Evolutionary conservation across 1,284 basidiomycete genomes (phyloP).

Genomic region (Ustilago vetiveriae): DNA sequence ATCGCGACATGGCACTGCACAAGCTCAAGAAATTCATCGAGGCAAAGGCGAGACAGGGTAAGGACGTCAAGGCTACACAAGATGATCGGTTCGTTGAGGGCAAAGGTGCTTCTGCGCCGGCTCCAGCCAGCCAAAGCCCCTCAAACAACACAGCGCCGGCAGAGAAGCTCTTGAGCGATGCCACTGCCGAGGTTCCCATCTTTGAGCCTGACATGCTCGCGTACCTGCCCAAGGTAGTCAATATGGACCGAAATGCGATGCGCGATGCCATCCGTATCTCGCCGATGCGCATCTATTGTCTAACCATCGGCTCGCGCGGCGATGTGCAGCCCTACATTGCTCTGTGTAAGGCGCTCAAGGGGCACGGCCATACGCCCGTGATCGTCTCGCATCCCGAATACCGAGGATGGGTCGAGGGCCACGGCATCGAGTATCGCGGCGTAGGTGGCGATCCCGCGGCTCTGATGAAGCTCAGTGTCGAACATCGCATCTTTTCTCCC

Average conservation of each 20-base stretch:
- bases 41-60: conserved; percentile 14
- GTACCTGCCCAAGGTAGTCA: conserved; percentile 47
- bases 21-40: conserved; percentile 25
- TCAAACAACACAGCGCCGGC: background rate
- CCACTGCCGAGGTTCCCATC: conserved; percentile 21
- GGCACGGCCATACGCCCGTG: conserved; percentile 72
- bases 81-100: conserved; percentile 14
- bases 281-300: conserved; percentile 55
- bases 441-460: conserved; percentile 60
- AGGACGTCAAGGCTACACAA: conserved; percentile 3
- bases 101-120: background rate
- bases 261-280: conserved; percentile 21
- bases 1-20: conserved; percentile 41
- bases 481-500: conserved; percentile 52
- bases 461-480: conserved; percentile 59
- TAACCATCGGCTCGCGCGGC: conserved; percentile 72
- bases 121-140: background rate
- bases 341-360: conserved; percentile 69
- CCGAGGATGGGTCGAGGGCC: conserved; percentile 72
- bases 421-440: conserved; percentile 52
- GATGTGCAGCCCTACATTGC: conserved; percentile 73
- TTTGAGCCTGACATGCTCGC: conserved; percentile 35
- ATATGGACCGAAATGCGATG: conserved; percentile 15
- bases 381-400: conserved; percentile 77
- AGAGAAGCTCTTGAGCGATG: conserved; percentile 20